Conservation (phyloP, 176 grass and related monocot species). For the Hordeum vulgare region MorexV3_pseudomolecules_assembly NC_058520.1:12267622-12268121, state of each 20-base stretch:
- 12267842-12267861: conserved; percentile 29
- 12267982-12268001: no score
- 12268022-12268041: no score
- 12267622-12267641: not conserved
- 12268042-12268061: no score
- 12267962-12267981: no score
- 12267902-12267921: no score
- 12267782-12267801: conserved; percentile 82
- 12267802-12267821: conserved; percentile 82
- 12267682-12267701: conserved; percentile 77
- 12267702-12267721: conserved; percentile 86
- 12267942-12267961: no score
- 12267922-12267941: no score
- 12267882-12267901: no score
- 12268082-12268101: not conserved
- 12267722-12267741: conserved; percentile 82
- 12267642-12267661: conserved; percentile 61
- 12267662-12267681: conserved; percentile 77
- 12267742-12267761: conserved; percentile 60
- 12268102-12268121: conserved; percentile 46
- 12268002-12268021: no score
- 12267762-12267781: conserved; percentile 71
- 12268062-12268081: no score
- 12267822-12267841: conserved; percentile 50
- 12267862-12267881: not conserved